Percentiles rank a stretch among this genome's conserved stretches.
These are phyloP conservation scores for Setaria italica DNA, from an alignment of 202 grass and related monocot genomes.

Conservation along the genomic window DNA sequence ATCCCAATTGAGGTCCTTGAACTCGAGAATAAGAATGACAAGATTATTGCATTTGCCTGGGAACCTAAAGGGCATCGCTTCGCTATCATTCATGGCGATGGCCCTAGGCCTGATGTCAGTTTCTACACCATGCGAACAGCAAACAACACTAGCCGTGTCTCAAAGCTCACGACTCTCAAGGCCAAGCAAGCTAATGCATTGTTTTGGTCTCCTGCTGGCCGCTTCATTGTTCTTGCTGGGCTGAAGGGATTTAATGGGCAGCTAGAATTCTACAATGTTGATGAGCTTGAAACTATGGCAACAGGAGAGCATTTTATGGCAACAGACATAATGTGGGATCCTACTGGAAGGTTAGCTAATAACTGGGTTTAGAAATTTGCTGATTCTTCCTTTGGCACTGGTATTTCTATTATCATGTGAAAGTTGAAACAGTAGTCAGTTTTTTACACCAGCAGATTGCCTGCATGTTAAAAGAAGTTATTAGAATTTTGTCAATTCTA, in stretches of 20 bases:
- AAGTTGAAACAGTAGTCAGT: not conserved
- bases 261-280: conserved; percentile 90
- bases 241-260: conserved; percentile 94
- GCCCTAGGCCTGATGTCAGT: conserved; percentile 79
- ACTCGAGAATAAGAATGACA: conserved; percentile 95
- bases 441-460: not conserved
- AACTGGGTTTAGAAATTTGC: not conserved
- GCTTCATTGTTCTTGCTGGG: conserved; percentile 82
- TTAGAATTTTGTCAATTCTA: not conserved
- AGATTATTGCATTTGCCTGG: conserved; percentile 96
- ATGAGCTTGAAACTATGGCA: conserved; percentile 91
- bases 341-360: conserved; percentile 77
- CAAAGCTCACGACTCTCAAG: conserved; percentile 86
- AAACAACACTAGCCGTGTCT: conserved; percentile 62
- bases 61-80: conserved; percentile 91
- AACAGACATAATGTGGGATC: conserved; percentile 93
- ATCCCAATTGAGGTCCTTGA: conserved; percentile 97
- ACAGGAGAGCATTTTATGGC: conserved; percentile 97
- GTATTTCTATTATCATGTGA: not conserved
- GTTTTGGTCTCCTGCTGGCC: conserved; percentile 85
- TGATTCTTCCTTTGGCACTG: not conserved
- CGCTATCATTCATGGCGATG: conserved; percentile 93
- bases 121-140: conserved; percentile 79
- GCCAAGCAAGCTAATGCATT: conserved; percentile 83
- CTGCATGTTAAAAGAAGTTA: not conserved